phyloP scores from a whole-genome alignment of 1,139 yeast genomes.

The Suzukiozyma palmioleophila region DNA sequence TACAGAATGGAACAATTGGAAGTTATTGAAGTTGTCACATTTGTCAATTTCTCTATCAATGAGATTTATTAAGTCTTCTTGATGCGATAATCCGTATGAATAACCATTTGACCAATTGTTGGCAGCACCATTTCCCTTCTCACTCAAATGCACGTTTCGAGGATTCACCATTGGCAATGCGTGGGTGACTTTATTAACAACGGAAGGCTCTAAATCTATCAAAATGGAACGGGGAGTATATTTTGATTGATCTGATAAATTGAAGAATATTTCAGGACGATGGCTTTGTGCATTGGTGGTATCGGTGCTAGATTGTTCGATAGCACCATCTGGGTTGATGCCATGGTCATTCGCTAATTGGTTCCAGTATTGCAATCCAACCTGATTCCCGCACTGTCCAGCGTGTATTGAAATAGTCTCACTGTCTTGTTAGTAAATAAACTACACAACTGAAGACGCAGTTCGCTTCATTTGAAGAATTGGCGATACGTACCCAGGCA shows the following conservation, averaged over 20 bases:
- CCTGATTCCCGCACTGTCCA: constrained; percentile 96
- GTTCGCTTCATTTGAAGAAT: neutral
- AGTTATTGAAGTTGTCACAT: constrained; percentile 85
- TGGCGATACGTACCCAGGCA: constrained; percentile 28
- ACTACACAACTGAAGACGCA: no score
- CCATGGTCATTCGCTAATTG: constrained; percentile 90
- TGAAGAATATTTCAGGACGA: constrained; percentile 81
- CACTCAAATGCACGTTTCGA: constrained; percentile 72
- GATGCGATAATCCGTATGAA: constrained; percentile 63
- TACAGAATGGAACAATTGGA: constrained; percentile 90
- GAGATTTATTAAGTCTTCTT: constrained; percentile 73
- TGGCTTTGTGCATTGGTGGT: constrained; percentile 38
- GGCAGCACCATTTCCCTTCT: constrained; percentile 88
- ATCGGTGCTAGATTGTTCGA: constrained; percentile 14
- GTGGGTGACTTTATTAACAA: constrained; percentile 59
- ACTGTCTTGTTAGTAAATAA: constrained; percentile 29
- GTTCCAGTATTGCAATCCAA: constrained; percentile 90
- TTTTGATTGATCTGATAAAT: constrained; percentile 62
- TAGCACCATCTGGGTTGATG: constrained; percentile 67
- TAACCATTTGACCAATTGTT: constrained; percentile 95
- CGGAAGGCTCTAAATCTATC: constrained; percentile 89
- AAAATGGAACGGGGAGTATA: constrained; percentile 86
- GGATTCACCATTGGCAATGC: constrained; percentile 76
- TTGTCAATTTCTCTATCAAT: constrained; percentile 89
- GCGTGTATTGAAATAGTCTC: constrained; percentile 43